phyloP scores from a whole-genome alignment of 805 yeast species.

The Kurtzmaniella cleridarum region DNA sequence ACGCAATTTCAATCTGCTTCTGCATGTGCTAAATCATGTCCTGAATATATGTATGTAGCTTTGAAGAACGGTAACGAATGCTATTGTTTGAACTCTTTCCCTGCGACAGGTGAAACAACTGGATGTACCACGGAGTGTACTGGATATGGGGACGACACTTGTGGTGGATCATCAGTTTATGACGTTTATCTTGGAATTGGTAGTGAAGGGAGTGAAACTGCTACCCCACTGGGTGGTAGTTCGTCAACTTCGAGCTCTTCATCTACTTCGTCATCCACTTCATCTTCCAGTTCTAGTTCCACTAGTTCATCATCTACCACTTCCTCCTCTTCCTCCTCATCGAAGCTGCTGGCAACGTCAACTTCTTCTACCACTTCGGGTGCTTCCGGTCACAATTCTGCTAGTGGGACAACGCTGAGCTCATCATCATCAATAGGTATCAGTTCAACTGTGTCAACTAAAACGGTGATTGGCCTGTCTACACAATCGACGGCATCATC shows the following conservation, averaged over 20 bases:
- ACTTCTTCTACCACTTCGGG: constrained; percentile 6
- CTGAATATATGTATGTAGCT: constrained; percentile 33
- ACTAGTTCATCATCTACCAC: constrained; percentile 7
- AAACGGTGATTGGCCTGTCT: constrained; percentile 9
- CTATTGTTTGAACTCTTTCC: constrained; percentile 30
- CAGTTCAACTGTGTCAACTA: constrained; percentile 3
- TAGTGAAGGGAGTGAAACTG: constrained; percentile 3
- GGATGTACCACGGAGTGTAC: constrained; percentile 26
- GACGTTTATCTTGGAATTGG: constrained; percentile 25
- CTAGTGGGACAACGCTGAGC: constrained; percentile 6
- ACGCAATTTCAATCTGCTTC: constrained; percentile 23
- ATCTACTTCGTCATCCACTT: constrained; percentile 4
- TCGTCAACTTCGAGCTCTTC: constrained; percentile 2
- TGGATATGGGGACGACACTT: constrained; percentile 28
- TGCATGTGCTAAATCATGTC: constrained; percentile 25
- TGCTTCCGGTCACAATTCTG: constrained; percentile 6
- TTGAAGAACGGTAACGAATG: constrained; percentile 31
- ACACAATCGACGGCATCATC: constrained; percentile 6
- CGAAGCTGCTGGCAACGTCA: neutral
- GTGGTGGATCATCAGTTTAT: constrained; percentile 35
- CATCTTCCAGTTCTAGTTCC: constrained; percentile 6
- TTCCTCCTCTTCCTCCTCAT: constrained; percentile 7
- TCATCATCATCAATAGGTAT: constrained; percentile 7
- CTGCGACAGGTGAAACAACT: constrained; percentile 13
- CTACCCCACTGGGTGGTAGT: neutral